phyloP scores from a whole-genome alignment of 192 early-diverging fungal species.

The Mortierella alpina region DNA sequence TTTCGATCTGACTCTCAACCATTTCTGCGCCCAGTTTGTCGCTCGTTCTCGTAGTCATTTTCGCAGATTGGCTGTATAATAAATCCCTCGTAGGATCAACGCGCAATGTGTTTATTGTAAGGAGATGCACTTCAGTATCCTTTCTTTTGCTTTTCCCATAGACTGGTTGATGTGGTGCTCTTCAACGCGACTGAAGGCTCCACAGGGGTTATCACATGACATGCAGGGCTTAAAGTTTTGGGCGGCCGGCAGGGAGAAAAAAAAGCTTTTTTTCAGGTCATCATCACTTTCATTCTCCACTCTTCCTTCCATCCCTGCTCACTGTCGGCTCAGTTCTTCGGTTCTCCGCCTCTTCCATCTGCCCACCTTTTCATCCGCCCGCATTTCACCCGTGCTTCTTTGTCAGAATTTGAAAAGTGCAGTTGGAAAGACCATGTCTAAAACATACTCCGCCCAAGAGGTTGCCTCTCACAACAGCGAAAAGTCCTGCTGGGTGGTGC shows the following conservation, averaged over 20 bases:
- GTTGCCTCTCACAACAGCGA: slow-evolving; percentile 78
- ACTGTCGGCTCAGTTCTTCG: not conserved
- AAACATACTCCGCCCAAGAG: slow-evolving; percentile 64
- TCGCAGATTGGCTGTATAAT: slow-evolving; percentile 8
- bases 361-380: not conserved
- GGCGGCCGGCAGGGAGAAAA: too few relatives aligned
- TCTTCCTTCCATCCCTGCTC: not conserved
- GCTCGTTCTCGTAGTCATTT: not conserved
- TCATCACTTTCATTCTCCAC: not conserved
- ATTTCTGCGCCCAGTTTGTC: not conserved
- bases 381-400: not conserved
- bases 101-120: too few relatives aligned
- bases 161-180: too few relatives aligned
- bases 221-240: too few relatives aligned
- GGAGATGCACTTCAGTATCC: too few relatives aligned
- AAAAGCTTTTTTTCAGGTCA: not conserved
- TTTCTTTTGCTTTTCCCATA: too few relatives aligned
- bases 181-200: too few relatives aligned
- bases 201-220: too few relatives aligned
- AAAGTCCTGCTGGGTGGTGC: slow-evolving; percentile 83
- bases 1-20: too few relatives aligned
- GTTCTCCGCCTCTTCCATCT: not conserved
- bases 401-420: not conserved
- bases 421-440: slow-evolving; percentile 8
- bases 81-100: not conserved